Evolutionary conservation across 345 rosid species (phyloP).

Genomic region (Abelmoschus esculentus): DNA sequence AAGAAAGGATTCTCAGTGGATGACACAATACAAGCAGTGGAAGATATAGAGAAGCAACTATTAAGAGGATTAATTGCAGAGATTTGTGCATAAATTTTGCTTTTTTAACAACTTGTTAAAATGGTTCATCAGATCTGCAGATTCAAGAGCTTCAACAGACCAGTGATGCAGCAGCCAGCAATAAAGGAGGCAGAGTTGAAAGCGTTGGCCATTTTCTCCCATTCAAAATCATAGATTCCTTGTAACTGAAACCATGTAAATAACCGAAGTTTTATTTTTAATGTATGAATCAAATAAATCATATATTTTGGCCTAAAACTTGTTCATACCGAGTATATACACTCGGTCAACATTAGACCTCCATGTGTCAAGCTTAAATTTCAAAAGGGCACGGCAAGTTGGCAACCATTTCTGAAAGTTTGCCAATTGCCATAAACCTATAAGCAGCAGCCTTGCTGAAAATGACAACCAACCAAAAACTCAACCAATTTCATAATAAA

Average conservation of each 20-base stretch:
- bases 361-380: background rate
- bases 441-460: background rate
- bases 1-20: slow-evolving; percentile 42
- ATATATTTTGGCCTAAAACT: background rate
- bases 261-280: background rate
- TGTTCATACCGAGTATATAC: background rate
- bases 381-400: too few relatives aligned
- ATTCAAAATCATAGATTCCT: background rate
- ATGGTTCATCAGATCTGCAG: slow-evolving; percentile 1
- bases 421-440: background rate
- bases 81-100: slow-evolving; percentile 20
- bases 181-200: too few relatives aligned
- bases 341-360: background rate
- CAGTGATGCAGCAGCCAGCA: too few relatives aligned
- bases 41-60: slow-evolving; percentile 49
- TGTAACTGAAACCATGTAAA: background rate
- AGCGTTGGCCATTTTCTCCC: too few relatives aligned
- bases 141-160: background rate
- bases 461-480: background rate
- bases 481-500: background rate
- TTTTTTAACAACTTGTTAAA: background rate
- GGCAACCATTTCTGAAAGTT: background rate
- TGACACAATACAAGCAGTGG: slow-evolving; percentile 49
- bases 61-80: slow-evolving; percentile 52
- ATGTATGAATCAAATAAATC: background rate